Evolutionary conservation across 2,329 filamentous ascomycete species (phyloP).

Genomic region (Sphaceloma murrayae): DNA sequence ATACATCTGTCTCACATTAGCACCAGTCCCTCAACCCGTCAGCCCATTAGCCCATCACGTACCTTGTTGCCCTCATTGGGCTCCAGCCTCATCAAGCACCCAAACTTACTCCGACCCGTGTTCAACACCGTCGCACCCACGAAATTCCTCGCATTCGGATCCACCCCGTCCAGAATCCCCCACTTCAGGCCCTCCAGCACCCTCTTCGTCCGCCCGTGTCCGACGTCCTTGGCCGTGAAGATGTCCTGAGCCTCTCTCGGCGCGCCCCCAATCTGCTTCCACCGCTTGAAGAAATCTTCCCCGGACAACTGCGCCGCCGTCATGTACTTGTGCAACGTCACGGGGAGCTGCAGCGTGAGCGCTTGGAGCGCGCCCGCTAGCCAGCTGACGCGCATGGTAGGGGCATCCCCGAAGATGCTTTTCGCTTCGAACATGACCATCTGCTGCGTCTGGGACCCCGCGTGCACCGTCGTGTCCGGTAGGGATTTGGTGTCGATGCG

Average conservation of each 20-base stretch:
- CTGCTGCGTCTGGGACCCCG: slow-evolving; percentile 75
- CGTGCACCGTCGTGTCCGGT: slow-evolving; percentile 68
- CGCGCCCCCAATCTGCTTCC: slow-evolving; percentile 92
- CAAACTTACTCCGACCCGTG: slow-evolving; percentile 75
- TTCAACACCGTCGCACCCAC: slow-evolving; percentile 83
- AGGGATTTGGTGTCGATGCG: slow-evolving; percentile 82
- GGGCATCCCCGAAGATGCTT: slow-evolving; percentile 68
- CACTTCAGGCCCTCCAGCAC: slow-evolving; percentile 79
- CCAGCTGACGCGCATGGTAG: slow-evolving; percentile 90
- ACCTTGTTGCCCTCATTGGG: slow-evolving; percentile 90
- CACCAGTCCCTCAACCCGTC: slow-evolving; percentile 7
- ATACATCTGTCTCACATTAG: slow-evolving; percentile 60
- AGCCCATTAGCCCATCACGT: slow-evolving; percentile 32
- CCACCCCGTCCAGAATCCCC: slow-evolving; percentile 75
- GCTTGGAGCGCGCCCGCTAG: slow-evolving; percentile 88
- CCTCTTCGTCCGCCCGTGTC: slow-evolving; percentile 58
- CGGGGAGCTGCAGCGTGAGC: slow-evolving; percentile 79
- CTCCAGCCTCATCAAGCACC: slow-evolving; percentile 85
- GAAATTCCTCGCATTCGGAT: slow-evolving; percentile 87
- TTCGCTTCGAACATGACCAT: slow-evolving; percentile 91
- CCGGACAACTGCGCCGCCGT: slow-evolving; percentile 74
- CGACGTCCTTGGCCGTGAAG: slow-evolving; percentile 61
- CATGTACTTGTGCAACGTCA: slow-evolving; percentile 93
- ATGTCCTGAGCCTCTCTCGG: slow-evolving; percentile 82
- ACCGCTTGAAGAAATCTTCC: slow-evolving; percentile 97